Evolutionary conservation across 2,329 filamentous ascomycete genomes (phyloP), one percentile per base, ranked within the genome.

Genomic region (Botryotinia convoluta): DNA sequence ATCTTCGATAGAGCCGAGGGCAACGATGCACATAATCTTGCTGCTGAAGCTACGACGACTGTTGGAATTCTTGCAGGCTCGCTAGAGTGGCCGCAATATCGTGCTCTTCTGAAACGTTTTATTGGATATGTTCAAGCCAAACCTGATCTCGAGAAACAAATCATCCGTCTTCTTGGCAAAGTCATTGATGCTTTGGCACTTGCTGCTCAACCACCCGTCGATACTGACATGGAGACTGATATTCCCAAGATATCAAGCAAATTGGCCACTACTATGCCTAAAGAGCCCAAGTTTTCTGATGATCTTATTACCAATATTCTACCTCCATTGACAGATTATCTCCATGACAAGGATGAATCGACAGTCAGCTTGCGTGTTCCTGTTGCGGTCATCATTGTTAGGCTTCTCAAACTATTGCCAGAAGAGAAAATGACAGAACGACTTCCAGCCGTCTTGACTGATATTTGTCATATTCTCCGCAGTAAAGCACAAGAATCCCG

Each of bases 301-400:
- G 94, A 97, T 77, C 85, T 98, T 70, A 87, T 89, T 59, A 88
- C 89, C 32, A 90, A 91, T 75, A 92, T 97, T 78, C 84, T 97
- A 54, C 94, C 95, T 0, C 89, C 92, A 29, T 84, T 99, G 45
- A 87, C 91, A n/a, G 89, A 90, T 63, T 96, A 97, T 80, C 88
- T 98, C 42, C 95, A 98, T 78, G 91, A 97, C 79, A 98, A 98
- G 82, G 93, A 98, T 76, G 96, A 99, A 81, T 91, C 94, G 1
- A 95, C 94, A 68, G 95, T 99, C 82, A 97, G 95, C 83, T 89
- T 96, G 70, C 93, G 96, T 81, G 92, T 98, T 48, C 95, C 95
- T 0, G 92, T 97, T 8, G 95, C 94, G 39, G 89, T 98, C 51
- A 94, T 96, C 42, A 89, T 95, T 61, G 92, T 97, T 74, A 97